Evolutionary conservation across 495 filamentous ascomycete genomes (phyloP).

Genomic region (Neurospora africana): DNA sequence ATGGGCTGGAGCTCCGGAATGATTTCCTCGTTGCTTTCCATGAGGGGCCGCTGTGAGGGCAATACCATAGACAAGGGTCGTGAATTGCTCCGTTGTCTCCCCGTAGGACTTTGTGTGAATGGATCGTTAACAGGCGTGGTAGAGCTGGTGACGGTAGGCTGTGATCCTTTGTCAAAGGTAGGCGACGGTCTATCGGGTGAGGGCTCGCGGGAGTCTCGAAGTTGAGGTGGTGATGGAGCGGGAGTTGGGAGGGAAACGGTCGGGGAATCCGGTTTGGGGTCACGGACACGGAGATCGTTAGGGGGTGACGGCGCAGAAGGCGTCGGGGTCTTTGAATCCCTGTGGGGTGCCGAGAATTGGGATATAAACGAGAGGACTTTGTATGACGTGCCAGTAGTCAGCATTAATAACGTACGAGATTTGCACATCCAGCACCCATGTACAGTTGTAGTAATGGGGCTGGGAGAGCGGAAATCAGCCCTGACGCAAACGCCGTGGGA

Average conservation of each 20-base stretch:
- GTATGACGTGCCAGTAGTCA: conserved; percentile 17
- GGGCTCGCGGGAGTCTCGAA: conserved; percentile 10
- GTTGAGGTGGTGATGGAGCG: conserved; percentile 7
- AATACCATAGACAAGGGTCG: conserved; percentile 56
- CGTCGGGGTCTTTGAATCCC: conserved; percentile 29
- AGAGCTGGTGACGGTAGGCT: conserved; percentile 15
- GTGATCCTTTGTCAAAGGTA: conserved; percentile 13
- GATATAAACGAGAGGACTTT: conserved; percentile 53
- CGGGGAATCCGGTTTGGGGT: conserved; percentile 23
- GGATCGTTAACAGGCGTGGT: conserved; percentile 13
- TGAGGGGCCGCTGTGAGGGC: conserved; percentile 75
- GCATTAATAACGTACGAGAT: conserved; percentile 12
- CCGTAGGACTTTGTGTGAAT: conserved; percentile 12
- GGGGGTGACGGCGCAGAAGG: conserved; percentile 27
- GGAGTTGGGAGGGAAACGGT: conserved; percentile 6
- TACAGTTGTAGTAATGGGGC: background rate
- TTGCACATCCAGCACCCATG: background rate
- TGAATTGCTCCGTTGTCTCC: conserved; percentile 26
- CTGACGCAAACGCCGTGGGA: background rate
- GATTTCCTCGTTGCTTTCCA: conserved; percentile 76
- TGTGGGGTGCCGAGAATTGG: conserved; percentile 37
- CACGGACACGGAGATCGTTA: conserved; percentile 14
- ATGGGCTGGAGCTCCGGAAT: conserved; percentile 88
- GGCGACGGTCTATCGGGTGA: conserved; percentile 19
- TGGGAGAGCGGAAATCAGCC: background rate